Evolutionary conservation across 192 early-diverging fungal species (phyloP), one percentile per base, ranked within the genome.

Genomic region (Entomortierella chlamydospora): DNA sequence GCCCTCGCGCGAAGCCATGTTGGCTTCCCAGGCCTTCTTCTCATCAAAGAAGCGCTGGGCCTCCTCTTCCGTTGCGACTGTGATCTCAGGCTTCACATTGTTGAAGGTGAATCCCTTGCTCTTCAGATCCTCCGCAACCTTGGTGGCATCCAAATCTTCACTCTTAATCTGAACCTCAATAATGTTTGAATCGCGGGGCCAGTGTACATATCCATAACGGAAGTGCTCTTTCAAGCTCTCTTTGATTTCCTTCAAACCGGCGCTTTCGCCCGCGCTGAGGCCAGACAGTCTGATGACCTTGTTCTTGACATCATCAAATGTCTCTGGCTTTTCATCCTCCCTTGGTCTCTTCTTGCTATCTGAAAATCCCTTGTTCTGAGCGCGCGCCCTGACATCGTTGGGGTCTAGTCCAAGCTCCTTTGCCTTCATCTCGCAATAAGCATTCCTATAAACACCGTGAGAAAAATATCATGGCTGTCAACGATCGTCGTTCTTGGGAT

Each of bases 391-490:
- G 54, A 81, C 61, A 25, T 79, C 72, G 34, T 39, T 71, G 52
- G 77, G 82, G 52, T 83, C 82, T 55, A 83, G 50, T 42, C 82
- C 82, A 54, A 81, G 68, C 30, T 76, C 63, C 60, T 76, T 63
- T 26, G 72, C 77, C 61, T 83, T 83, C 72, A 81, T 83, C 31
- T 80, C 77, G 33, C 82, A 83, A 61, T 83, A 83, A 29, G 63
- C 82, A 33, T 43, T 42, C 57, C 82, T 83, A 50, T 37, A 37
- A 37, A 37, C n/a, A n/a, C n/a, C n/a, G n/a, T n/a, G n/a, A n/a
- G n/a, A n/a, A n/a, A n/a, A n/a, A n/a, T n/a, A n/a, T n/a, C n/a
- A n/a, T n/a, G n/a, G n/a, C n/a, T n/a, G n/a, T n/a, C n/a, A n/a
- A n/a, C n/a, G n/a, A n/a, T n/a, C n/a, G n/a, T n/a, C n/a, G n/a